Base-by-base conservation (phyloP, 352 stramenopile species). In the Pythium oligandrum region DNA sequence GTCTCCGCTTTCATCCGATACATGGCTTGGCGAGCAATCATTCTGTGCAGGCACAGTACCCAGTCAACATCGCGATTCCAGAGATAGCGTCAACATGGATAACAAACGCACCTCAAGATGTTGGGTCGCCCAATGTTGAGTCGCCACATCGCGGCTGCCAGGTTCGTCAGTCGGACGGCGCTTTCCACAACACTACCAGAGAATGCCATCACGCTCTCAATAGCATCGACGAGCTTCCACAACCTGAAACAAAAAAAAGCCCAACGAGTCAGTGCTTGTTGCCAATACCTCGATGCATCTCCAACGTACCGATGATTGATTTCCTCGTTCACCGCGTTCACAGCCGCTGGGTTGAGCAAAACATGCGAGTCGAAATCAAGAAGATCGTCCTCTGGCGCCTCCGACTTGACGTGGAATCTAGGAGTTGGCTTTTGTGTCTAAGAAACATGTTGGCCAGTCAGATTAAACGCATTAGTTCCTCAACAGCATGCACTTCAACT, bases 121-220 rank as follows among this genome's bases (percentile, higher is more conserved):
- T 57, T 68, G 31, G 73, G 64, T 1, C 75, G 71, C 0, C 76
- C 79, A 7, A 90, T 72, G 34, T 76, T 73, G 12, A 90, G 64
- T 9, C 74, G 72, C 63, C 73, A 74, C 39, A 88, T 51, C 35
- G 71, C 63, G 33, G 57, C 74, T 26, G 73, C 68, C 31, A 86
- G 48, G 46, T 66, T 73, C 12, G 61, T 74, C 4, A 90, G 51
- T 12, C 61, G 56, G 42, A 57, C 64, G 34, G 71, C 70, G 5
- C 59, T 71, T 62, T 80, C 69, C 38, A 90, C 68, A 0, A 64
- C 65, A n/a, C 58, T 51, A 53, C 83, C 75, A 32, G 73, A 71
- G 59, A 90, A 90, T 47, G 85, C 86, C 38, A 87, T 67, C 10
- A 88, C 53, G 4, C 71, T 78, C 57, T 90, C 79, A 6, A 75